These are phyloP conservation scores for Pisolithus thermaeus DNA, from an alignment of 1,284 basidiomycete species.

Conservation along the genomic window DNA sequence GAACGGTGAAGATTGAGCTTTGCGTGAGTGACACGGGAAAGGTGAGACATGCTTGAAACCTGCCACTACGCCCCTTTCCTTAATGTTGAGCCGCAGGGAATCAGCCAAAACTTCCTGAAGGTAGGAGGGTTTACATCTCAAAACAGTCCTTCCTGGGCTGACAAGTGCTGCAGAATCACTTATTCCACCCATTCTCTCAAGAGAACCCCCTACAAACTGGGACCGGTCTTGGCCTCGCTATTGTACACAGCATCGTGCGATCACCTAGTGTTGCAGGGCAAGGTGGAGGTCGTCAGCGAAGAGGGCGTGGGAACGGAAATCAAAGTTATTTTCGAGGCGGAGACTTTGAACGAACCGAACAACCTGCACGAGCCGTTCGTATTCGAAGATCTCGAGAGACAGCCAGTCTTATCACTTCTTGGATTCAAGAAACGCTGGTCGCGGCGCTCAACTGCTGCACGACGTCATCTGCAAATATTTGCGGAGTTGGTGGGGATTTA, in stretches of 20 bases:
- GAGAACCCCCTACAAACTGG: conserved; percentile 89
- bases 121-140: conserved; percentile 29
- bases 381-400: conserved; percentile 38
- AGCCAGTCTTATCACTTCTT: conserved; percentile 61
- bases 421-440: conserved; percentile 67
- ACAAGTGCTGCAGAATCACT: conserved; percentile 61
- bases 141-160: conserved; percentile 7
- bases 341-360: conserved; percentile 44
- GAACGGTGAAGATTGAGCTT: conserved; percentile 75
- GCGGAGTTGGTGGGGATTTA: conserved; percentile 73
- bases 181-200: conserved; percentile 97
- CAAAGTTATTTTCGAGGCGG: conserved; percentile 80
- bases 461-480: conserved; percentile 67
- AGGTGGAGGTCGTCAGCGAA: conserved; percentile 83
- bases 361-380: conserved; percentile 40
- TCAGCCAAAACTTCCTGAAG: conserved; percentile 84
- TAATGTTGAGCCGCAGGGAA: conserved; percentile 46
- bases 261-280: conserved; percentile 87
- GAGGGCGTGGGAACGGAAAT: conserved; percentile 93
- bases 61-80: background rate
- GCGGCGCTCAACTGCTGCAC: conserved; percentile 64
- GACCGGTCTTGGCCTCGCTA: conserved; percentile 93
- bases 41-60: conserved; percentile 31
- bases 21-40: conserved; percentile 90
- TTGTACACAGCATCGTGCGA: conserved; percentile 89